Percentiles rank a stretch among this genome's conserved stretches.
Evolutionary conservation across 495 filamentous ascomycete species (phyloP).

Genomic region (Penicillium malachiteum): DNA sequence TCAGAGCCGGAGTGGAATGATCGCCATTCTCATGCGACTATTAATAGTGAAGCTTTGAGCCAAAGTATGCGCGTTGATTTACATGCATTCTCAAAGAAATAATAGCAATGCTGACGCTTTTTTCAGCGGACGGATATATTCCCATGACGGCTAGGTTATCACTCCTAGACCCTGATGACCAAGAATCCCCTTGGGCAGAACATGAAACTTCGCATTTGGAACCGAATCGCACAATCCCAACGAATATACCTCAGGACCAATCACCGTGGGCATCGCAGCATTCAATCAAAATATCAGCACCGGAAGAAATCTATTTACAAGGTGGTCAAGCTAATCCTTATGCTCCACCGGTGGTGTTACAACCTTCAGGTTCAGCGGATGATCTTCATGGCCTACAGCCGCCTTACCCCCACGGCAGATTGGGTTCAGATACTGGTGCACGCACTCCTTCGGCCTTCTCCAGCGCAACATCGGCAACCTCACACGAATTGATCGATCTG

Average conservation of each 20-base stretch:
- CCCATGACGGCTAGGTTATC: constrained; percentile 49
- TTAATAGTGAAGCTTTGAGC: constrained; percentile 28
- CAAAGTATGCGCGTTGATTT: constrained; percentile 28
- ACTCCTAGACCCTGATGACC: constrained; percentile 31
- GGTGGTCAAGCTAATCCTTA: constrained; percentile 20
- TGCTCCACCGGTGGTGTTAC: constrained; percentile 14
- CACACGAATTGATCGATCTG: constrained; percentile 42
- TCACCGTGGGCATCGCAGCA: constrained; percentile 26
- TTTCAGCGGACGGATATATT: constrained; percentile 43
- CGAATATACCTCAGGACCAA: background rate
- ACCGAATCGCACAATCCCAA: background rate
- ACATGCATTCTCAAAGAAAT: background rate
- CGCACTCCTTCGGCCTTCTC: constrained; percentile 28
- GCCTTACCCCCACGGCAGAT: constrained; percentile 11
- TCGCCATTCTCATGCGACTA: constrained; percentile 23
- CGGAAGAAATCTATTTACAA: constrained; percentile 19
- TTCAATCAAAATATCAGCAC: constrained; percentile 18
- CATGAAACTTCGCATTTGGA: background rate
- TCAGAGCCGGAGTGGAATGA: constrained; percentile 27
- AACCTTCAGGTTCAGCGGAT: constrained; percentile 6
- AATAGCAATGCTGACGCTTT: background rate
- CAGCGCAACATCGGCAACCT: constrained; percentile 33
- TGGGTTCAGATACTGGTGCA: constrained; percentile 22
- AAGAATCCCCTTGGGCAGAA: constrained; percentile 19
- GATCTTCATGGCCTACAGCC: constrained; percentile 4